Conservation (phyloP, 2,329 filamentous ascomycete genomes). For the Hypomyces perniciosus region DNA sequence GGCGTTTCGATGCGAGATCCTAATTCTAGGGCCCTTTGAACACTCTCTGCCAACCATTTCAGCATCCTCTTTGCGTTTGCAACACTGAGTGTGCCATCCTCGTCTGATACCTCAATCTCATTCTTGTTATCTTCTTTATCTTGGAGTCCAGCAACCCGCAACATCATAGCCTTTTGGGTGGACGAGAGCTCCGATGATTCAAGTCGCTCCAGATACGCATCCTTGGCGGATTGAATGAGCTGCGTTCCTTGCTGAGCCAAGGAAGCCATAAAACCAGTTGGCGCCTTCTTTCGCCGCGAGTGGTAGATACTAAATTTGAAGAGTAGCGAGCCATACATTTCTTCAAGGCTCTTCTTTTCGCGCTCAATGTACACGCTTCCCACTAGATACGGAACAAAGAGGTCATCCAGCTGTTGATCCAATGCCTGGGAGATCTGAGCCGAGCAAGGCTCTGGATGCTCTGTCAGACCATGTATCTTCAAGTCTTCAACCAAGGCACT, state of each 20-base stretch:
- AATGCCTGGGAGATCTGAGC: slow-evolving; percentile 74
- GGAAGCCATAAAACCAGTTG: slow-evolving; percentile 87
- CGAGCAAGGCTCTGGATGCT: slow-evolving; percentile 87
- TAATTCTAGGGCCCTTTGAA: slow-evolving; percentile 86
- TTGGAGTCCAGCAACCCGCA: slow-evolving; percentile 80
- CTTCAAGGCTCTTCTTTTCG: slow-evolving; percentile 65
- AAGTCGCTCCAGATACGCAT: slow-evolving; percentile 83
- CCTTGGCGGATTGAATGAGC: slow-evolving; percentile 77
- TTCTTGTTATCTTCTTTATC: slow-evolving; percentile 64
- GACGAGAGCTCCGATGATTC: slow-evolving; percentile 83
- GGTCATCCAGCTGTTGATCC: slow-evolving; percentile 69
- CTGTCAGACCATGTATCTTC: slow-evolving; percentile 88
- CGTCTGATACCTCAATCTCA: slow-evolving; percentile 84
- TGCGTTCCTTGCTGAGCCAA: slow-evolving; percentile 87
- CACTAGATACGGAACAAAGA: slow-evolving; percentile 66
- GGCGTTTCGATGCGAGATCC: slow-evolving; percentile 82
- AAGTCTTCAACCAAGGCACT: slow-evolving; percentile 83
- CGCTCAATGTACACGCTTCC: slow-evolving; percentile 66
- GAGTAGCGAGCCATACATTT: slow-evolving; percentile 81
- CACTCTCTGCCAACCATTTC: slow-evolving; percentile 93
- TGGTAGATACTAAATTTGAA: slow-evolving; percentile 99
- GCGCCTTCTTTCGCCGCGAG: slow-evolving; percentile 76
- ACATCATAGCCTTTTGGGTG: slow-evolving; percentile 84
- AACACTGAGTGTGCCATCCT: slow-evolving; percentile 77
- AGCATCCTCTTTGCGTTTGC: slow-evolving; percentile 96